Conservation (phyloP, 2,329 filamentous ascomycete genomes). For the Chalaropsis ovoidea region DNA sequence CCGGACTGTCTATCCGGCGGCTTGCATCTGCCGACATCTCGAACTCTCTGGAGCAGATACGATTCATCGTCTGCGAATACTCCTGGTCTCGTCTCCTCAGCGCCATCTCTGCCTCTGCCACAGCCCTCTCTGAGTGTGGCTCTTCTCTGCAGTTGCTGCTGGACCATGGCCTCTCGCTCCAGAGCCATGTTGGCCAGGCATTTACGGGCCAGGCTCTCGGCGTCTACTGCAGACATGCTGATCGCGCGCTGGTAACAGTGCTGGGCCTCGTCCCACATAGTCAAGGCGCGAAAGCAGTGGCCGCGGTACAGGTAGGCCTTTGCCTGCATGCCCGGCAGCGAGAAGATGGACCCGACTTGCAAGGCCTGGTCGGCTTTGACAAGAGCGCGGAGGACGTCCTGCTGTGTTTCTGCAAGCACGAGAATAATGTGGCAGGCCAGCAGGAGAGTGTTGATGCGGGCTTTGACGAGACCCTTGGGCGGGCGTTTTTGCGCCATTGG, state of each 20-base stretch:
- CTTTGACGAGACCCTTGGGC: conserved; percentile 23
- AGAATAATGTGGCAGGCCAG: conserved; percentile 26
- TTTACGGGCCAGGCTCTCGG: conserved; percentile 13
- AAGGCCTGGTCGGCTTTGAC: conserved; percentile 27
- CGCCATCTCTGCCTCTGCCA: not conserved
- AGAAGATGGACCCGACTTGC: conserved; percentile 24
- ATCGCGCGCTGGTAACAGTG: conserved; percentile 27
- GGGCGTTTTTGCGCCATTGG: conserved; percentile 23
- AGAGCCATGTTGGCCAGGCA: conserved; percentile 21
- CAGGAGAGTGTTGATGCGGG: conserved; percentile 25
- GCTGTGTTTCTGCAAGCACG: conserved; percentile 24
- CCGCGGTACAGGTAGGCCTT: conserved; percentile 28
- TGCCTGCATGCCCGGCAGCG: conserved; percentile 26
- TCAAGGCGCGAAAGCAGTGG: conserved; percentile 28
- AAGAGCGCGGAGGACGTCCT: conserved; percentile 25
- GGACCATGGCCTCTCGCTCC: conserved; percentile 20
- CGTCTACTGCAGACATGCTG: conserved; percentile 11
- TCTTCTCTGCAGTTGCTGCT: conserved; percentile 19
- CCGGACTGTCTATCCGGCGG: not conserved
- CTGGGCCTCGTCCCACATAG: conserved; percentile 27
- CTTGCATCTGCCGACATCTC: conserved; percentile 17
- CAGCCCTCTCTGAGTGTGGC: conserved; percentile 2
- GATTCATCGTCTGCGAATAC: conserved; percentile 15
- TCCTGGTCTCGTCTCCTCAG: conserved; percentile 1
- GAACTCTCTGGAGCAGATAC: conserved; percentile 24